Percentiles rank a stretch among this genome's conserved stretches.
phyloP scores from a whole-genome alignment of 225 moss, liverwort and hornwort genomes.

The Straminergon stramineum region DNA sequence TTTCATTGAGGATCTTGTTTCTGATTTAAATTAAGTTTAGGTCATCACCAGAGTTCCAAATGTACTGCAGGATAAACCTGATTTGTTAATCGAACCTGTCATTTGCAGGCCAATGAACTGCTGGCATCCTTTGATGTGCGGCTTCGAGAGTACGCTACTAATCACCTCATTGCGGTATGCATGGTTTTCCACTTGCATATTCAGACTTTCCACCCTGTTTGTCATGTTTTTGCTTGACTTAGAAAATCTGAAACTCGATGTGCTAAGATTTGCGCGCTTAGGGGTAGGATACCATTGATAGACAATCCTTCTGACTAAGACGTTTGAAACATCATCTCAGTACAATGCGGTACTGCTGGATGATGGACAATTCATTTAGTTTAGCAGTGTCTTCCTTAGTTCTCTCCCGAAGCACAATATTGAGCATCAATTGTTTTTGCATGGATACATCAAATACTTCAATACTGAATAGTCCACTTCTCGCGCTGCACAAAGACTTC shows the following conservation, averaged over 20 bases:
- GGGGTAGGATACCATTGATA: not conserved
- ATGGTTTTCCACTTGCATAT: constrained; percentile 6
- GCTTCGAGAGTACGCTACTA: constrained; percentile 66
- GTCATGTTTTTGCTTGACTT: not conserved
- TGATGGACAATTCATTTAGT: not conserved
- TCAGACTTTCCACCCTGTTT: not conserved
- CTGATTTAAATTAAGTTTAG: not conserved
- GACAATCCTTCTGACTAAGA: not conserved
- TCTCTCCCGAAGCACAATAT: not conserved
- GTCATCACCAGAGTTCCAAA: not conserved
- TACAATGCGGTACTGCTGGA: not conserved
- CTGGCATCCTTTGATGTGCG: constrained; percentile 71
- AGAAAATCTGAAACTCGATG: not conserved
- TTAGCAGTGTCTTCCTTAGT: not conserved
- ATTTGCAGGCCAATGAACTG: constrained; percentile 58
- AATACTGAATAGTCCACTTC: not conserved
- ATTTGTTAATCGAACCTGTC: not conserved
- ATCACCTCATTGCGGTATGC: constrained; percentile 44
- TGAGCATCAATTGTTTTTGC: not conserved
- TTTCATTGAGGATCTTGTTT: not conserved
- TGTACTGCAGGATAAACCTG: not conserved
- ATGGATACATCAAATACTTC: not conserved
- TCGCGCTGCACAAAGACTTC: not conserved
- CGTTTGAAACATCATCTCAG: not conserved
- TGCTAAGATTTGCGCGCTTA: not conserved